Percentiles rank a stretch among this genome's conserved stretches.
phyloP scores from a whole-genome alignment of 306 rosid genomes.

The Medicago arabica region DNA sequence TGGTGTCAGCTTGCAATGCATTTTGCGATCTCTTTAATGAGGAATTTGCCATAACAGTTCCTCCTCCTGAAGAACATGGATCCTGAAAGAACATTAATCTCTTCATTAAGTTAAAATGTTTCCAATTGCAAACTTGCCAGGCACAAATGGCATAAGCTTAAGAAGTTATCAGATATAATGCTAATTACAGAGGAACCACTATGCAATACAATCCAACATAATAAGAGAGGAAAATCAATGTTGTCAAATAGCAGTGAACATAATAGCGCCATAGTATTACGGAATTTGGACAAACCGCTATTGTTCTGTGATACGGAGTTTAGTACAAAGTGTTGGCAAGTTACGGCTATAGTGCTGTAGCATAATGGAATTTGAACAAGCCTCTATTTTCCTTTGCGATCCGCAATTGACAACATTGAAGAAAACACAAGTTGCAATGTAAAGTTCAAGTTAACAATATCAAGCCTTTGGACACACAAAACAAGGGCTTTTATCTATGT shows the following conservation, averaged over 20 bases:
- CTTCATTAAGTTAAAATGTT: slow-evolving; percentile 8
- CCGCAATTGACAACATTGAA: background rate
- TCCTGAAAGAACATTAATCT: slow-evolving; percentile 58
- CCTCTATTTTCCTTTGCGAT: background rate
- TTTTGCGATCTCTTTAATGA: slow-evolving; percentile 47
- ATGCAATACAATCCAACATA: slow-evolving; percentile 15
- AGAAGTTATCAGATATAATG: background rate
- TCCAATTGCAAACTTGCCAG: slow-evolving; percentile 7
- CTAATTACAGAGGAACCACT: background rate
- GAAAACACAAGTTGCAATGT: background rate
- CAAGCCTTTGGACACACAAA: slow-evolving; percentile 16
- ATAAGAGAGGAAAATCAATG: background rate
- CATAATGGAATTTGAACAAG: background rate
- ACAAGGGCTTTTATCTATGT: background rate
- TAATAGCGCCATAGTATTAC: background rate
- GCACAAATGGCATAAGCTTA: slow-evolving; percentile 22
- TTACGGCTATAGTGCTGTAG: background rate
- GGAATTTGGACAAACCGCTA: background rate
- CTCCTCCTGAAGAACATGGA: slow-evolving; percentile 53
- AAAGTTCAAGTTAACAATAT: slow-evolving; percentile 31
- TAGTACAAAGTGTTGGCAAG: background rate
- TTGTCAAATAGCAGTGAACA: background rate
- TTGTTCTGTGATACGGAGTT: background rate
- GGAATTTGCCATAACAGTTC: slow-evolving; percentile 39
- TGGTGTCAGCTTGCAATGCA: slow-evolving; percentile 28